Evolutionary conservation across 352 stramenopile species (phyloP), one percentile per base, ranked within the genome.

Genomic region (Discostella stelligera): DNA sequence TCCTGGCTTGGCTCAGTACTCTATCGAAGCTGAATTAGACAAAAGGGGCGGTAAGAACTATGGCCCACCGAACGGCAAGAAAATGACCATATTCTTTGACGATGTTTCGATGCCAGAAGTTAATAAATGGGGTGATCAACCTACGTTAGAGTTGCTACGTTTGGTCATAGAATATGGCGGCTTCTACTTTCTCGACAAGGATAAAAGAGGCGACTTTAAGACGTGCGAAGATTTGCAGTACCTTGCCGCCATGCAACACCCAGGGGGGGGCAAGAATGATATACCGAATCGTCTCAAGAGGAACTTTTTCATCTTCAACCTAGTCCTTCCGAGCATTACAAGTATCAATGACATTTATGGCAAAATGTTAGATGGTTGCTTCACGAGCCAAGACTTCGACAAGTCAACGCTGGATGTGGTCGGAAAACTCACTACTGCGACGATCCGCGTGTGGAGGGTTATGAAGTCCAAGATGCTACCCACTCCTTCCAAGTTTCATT

Each of bases 331-430:
- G 21, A 97, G 94, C 41, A 94, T 99, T 39, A 98, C 95, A 20
- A 98, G 95, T 70, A 99, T 99, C 76, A 98, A 99, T 84, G 96
- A 98, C 77, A 98, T 99, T 72, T 99, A 99, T 85, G 97, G 97
- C 0, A 96, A 99, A 87, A 99, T 99, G 96, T 87, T 99, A 32
- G 87, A 93, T 1, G 96, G 96, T 0, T 89, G 96, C 0, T 99
- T 99, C 77, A 94, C 95, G 63, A 84, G 91, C 13, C 82, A 83
- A 74, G 83, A 85, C 11, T 92, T 93, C 70, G 93, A 97, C 39
- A 89, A 85, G 14, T 93, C 95, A 70, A 95, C 85, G 46, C 94
- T 96, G 54, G 93, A 97, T 14, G 89, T 91, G 39, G 95, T 98
- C 20, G 91, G 91, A 71, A 97, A 98, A 69, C 92, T 99, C 0